Percentiles rank a stretch among this genome's conserved stretches.
phyloP scores from a whole-genome alignment of 352 stramenopile genomes.

The Globisporangium paddicum region DNA sequence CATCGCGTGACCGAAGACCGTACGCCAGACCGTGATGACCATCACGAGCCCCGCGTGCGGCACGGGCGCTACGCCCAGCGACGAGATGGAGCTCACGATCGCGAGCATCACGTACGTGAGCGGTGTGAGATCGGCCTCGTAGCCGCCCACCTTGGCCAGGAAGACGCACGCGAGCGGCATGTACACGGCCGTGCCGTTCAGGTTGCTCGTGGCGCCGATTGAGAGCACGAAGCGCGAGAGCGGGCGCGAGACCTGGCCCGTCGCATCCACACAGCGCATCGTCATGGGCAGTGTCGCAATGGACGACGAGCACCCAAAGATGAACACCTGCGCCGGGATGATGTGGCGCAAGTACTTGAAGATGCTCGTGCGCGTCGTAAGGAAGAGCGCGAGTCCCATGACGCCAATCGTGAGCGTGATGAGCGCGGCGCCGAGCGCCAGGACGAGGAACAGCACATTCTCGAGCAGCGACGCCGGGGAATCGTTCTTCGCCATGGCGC shows the following conservation, averaged over 20 bases:
- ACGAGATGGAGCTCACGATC: conserved; percentile 61
- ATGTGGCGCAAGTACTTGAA: conserved; percentile 68
- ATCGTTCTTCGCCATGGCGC: conserved; percentile 51
- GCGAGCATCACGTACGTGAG: conserved; percentile 59
- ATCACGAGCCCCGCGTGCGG: conserved; percentile 71
- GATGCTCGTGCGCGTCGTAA: conserved; percentile 55
- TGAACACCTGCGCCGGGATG: conserved; percentile 69
- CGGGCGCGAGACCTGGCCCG: conserved; percentile 52
- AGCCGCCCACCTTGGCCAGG: conserved; percentile 58
- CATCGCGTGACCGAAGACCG: conserved; percentile 52
- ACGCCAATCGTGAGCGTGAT: conserved; percentile 45
- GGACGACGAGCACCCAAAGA: conserved; percentile 74
- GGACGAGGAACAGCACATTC: conserved; percentile 46
- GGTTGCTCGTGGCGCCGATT: conserved; percentile 62
- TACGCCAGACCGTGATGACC: conserved; percentile 75
- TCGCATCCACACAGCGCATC: conserved; percentile 66
- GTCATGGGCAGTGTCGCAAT: conserved; percentile 78
- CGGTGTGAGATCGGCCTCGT: conserved; percentile 45
- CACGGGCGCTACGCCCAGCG: conserved; percentile 65
- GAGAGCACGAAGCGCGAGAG: conserved; percentile 62
- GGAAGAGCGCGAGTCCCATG: conserved; percentile 43
- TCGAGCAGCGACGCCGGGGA: conserved; percentile 36
- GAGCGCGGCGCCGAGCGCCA: conserved; percentile 40
- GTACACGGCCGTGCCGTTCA: conserved; percentile 74
- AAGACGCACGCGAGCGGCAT: conserved; percentile 72